A percentile compares a stretch with the other conserved stretches of the same genome.
Conservation (phyloP, 805 yeast species). For the Yarrowia sp. region DNA sequence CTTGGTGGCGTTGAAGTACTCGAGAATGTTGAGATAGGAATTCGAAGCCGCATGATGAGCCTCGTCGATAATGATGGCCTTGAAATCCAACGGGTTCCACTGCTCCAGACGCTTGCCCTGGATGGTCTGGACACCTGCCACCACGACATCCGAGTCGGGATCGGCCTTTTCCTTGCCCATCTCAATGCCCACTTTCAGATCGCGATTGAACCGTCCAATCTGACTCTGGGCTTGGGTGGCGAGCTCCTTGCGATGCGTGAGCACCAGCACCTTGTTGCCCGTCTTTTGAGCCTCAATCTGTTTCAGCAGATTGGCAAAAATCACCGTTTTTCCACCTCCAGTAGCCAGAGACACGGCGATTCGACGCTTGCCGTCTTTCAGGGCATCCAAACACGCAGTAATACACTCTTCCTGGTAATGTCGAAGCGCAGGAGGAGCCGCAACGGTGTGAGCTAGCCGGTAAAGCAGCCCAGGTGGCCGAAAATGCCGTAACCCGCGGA, state of each 20-base stretch:
- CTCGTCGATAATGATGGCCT: constrained; percentile 83
- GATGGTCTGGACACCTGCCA: constrained; percentile 80
- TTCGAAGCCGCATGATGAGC: constrained; percentile 81
- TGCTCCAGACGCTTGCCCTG: constrained; percentile 57
- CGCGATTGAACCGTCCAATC: constrained; percentile 58
- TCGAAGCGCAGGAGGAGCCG: constrained; percentile 46
- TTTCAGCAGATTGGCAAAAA: constrained; percentile 45
- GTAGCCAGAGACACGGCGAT: constrained; percentile 89
- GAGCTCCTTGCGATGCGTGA: constrained; percentile 84
- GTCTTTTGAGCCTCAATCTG: constrained; percentile 49
- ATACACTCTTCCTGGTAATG: constrained; percentile 79
- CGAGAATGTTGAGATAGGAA: constrained; percentile 65
- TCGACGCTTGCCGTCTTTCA: constrained; percentile 57
- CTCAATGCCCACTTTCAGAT: constrained; percentile 65
- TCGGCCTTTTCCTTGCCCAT: constrained; percentile 63
- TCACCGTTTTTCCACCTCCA: constrained; percentile 89
- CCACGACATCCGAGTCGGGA: constrained; percentile 64
- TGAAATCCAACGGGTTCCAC: constrained; percentile 66
- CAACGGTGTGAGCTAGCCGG: background rate
- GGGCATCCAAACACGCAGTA: constrained; percentile 58
- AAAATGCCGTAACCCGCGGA: background rate
- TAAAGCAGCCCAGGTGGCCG: background rate
- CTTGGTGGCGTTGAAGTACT: constrained; percentile 61
- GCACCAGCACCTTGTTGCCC: constrained; percentile 57
- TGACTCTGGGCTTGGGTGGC: constrained; percentile 70